phyloP scores from a whole-genome alignment of 192 early-diverging fungal genomes.

The Diversispora eburnea region DNA sequence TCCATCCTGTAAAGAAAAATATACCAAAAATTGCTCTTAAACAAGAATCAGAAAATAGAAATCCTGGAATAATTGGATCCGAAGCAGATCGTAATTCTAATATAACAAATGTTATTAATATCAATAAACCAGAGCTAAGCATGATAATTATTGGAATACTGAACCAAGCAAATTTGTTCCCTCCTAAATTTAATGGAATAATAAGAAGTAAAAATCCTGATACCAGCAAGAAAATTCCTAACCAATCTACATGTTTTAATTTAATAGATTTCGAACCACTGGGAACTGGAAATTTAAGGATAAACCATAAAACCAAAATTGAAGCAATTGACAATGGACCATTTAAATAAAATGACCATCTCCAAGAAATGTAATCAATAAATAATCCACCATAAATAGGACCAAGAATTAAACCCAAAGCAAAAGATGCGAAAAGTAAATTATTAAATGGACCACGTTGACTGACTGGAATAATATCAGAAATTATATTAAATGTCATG shows the following conservation, averaged over 20 bases:
- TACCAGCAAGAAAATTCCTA: conserved; percentile 5
- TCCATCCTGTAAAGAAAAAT: conserved; percentile 23
- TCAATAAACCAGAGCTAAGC: neutral
- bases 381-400: conserved; percentile 41
- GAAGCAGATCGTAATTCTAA: neutral
- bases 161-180: neutral
- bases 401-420: conserved; percentile 46
- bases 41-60: conserved; percentile 10
- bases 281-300: conserved; percentile 18
- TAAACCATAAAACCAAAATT: conserved; percentile 23
- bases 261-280: neutral
- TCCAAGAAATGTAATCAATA: conserved; percentile 37
- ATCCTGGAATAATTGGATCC: conserved; percentile 7
- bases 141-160: conserved; percentile 7
- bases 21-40: conserved; percentile 20
- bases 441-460: conserved; percentile 57
- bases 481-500: conserved; percentile 59
- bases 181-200: conserved; percentile 8
- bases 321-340: conserved; percentile 27
- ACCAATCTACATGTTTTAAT: conserved; percentile 14
- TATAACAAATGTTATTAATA: neutral
- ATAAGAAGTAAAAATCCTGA: conserved; percentile 3
- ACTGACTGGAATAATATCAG: conserved; percentile 56
- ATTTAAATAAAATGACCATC: conserved; percentile 45
- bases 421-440: conserved; percentile 53